Evolutionary conservation across 257 asterid genomes (phyloP), one percentile per base, ranked within the genome.

Genomic region (Nicotiana otophora): DNA sequence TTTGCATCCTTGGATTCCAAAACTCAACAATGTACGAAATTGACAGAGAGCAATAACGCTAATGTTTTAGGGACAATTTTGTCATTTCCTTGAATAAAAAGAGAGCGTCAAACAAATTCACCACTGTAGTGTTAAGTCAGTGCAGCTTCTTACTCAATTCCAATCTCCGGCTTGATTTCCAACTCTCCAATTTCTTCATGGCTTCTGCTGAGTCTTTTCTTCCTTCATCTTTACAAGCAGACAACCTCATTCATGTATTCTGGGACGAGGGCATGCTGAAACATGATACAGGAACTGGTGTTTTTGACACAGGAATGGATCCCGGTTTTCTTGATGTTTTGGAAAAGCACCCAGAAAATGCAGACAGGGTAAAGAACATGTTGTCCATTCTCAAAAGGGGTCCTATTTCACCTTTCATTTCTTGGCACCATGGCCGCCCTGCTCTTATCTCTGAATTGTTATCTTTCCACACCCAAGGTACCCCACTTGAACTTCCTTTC

Each of bases 281-380:
- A 62, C 98, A 96, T 67, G 91, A 93, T 15, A 82, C 92, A 78
- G 98, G 97, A 36, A 88, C 83, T 80, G 99, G 99, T 48, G 94
- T 96, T 11, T 96, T 94, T 82, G 98, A 93, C 72, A 57, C 95
- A 76, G 98, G 98, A 83, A 61, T 84, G 82, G 95, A 94, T 64
- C 99, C 98, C 80, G 99, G 98, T 28, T 96, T 93, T 64, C 97
- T 94, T 16, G 98, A 96, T 84, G 97, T 96, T 8, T 84, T 96
- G 16, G 99, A 96, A 28, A 89, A 92, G 63, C 99, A 96, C 88
- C 98, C 98, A 63, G 99, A 96, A 88, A 96, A 92, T 83, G 82
- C 92, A n/a, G 92, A 90, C 81, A 90, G 99, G 89, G 89, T 96
- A 65, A 94, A 83, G 77, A 94, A 94, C 83, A 96, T 94, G 91